Evolutionary conservation across 1,139 yeast genomes (phyloP).

Genomic region (Kurtzmaniella quercitrusa): DNA sequence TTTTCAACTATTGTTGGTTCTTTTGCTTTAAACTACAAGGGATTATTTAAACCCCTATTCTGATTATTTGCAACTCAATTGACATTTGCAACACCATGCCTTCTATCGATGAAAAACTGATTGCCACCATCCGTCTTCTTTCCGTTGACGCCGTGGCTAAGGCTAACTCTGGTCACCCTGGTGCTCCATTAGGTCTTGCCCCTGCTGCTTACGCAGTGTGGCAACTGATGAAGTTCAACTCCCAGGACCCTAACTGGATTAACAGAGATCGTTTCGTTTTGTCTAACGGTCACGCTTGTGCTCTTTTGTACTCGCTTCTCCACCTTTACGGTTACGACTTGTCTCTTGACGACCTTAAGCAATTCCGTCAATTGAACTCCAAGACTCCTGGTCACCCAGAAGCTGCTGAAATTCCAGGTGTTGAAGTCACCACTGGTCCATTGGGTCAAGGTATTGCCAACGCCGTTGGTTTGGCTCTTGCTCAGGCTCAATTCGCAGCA

Average conservation of each 20-base stretch:
- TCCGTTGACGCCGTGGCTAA: conserved; percentile 85
- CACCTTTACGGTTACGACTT: conserved; percentile 83
- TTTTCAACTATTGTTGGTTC: conserved; percentile 1
- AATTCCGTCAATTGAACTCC: conserved; percentile 87
- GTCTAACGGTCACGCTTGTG: conserved; percentile 97
- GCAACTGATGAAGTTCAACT: conserved; percentile 82
- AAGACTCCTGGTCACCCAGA: conserved; percentile 99
- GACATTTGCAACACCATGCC: conserved; percentile 4
- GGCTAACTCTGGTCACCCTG: conserved; percentile 99
- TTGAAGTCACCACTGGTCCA: conserved; percentile 98
- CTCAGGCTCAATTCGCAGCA: conserved; percentile 89
- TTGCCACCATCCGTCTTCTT: conserved; percentile 86
- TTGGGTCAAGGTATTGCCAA: conserved; percentile 97
- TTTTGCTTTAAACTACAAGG: neutral
- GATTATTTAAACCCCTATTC: neutral
- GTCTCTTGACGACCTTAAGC: conserved; percentile 81
- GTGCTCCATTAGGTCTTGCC: conserved; percentile 98
- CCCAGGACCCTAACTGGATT: conserved; percentile 87
- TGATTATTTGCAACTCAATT: neutral
- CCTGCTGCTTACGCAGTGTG: conserved; percentile 69
- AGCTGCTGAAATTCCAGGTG: conserved; percentile 70
- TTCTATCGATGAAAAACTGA: conserved; percentile 66
- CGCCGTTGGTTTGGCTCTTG: conserved; percentile 97
- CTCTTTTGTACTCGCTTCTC: conserved; percentile 80
- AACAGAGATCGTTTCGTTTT: conserved; percentile 94